A percentile compares a stretch with the other conserved stretches of the same genome.
phyloP scores from a whole-genome alignment of 2,329 filamentous ascomycete genomes.

The Alternaria sp. region DNA sequence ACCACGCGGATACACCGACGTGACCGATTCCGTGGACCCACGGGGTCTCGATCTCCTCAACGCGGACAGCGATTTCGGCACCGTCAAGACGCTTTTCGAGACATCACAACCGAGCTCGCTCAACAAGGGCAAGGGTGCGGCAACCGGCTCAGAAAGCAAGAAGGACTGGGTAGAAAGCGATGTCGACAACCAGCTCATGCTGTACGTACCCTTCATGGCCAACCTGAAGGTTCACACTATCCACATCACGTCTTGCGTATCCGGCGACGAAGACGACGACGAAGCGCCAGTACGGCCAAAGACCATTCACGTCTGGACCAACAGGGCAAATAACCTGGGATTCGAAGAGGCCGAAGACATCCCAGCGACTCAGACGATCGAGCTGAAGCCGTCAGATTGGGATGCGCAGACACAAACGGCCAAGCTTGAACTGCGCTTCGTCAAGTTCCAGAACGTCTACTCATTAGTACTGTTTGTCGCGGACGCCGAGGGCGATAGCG shows the following conservation, averaged over 20 bases:
- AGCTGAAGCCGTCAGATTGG: slow-evolving; percentile 79
- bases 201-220: slow-evolving; percentile 88
- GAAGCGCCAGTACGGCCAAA: slow-evolving; percentile 81
- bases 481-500: slow-evolving; percentile 77
- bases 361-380: slow-evolving; percentile 78
- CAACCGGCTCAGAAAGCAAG: slow-evolving; percentile 60
- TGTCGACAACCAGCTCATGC: slow-evolving; percentile 93
- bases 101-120: slow-evolving; percentile 68
- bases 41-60: slow-evolving; percentile 87
- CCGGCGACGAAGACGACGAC: slow-evolving; percentile 66
- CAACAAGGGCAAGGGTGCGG: slow-evolving; percentile 57
- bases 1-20: slow-evolving; percentile 81
- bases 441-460: slow-evolving; percentile 96
- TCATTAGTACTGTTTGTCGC: slow-evolving; percentile 88
- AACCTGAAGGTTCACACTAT: slow-evolving; percentile 87
- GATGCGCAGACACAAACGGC: slow-evolving; percentile 58
- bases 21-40: slow-evolving; percentile 81
- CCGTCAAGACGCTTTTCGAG: slow-evolving; percentile 77
- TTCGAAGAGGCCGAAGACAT: slow-evolving; percentile 95
- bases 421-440: slow-evolving; percentile 74
- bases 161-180: slow-evolving; percentile 94
- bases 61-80: slow-evolving; percentile 76
- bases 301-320: slow-evolving; percentile 84
- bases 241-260: slow-evolving; percentile 83
- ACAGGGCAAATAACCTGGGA: slow-evolving; percentile 86